phyloP scores from a whole-genome alignment of 2,329 filamentous ascomycete genomes.

The Alternaria atra region DNA sequence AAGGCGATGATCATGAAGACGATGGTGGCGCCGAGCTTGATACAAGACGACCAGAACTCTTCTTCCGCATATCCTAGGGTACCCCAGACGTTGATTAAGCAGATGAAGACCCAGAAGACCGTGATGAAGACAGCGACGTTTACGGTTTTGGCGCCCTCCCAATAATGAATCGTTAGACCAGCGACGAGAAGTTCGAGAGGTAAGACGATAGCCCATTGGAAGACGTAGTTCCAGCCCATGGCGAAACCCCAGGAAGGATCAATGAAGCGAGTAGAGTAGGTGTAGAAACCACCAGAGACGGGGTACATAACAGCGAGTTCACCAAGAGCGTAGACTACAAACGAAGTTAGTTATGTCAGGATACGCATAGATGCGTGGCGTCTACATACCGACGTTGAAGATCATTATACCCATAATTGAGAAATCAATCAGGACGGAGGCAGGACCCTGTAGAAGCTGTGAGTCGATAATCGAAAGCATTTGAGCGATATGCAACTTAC shows the following conservation, averaged over 20 bases:
- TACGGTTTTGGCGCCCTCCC: slow-evolving; percentile 31
- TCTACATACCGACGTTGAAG: slow-evolving; percentile 50
- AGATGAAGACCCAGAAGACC: slow-evolving; percentile 50
- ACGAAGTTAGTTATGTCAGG: slow-evolving; percentile 49
- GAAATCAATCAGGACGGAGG: slow-evolving; percentile 51
- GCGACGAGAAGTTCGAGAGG: slow-evolving; percentile 53
- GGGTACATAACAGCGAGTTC: slow-evolving; percentile 68
- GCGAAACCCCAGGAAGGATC: slow-evolving; percentile 57
- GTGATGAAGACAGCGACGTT: slow-evolving; percentile 49
- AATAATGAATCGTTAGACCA: slow-evolving; percentile 51
- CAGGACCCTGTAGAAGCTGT: slow-evolving; percentile 37
- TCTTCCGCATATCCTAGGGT: slow-evolving; percentile 54
- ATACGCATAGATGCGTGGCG: neutral
- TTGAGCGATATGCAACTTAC: slow-evolving; percentile 44
- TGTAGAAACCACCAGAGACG: slow-evolving; percentile 64
- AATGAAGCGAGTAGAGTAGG: slow-evolving; percentile 59
- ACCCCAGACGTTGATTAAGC: slow-evolving; percentile 51
- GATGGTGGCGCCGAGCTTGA: slow-evolving; percentile 49
- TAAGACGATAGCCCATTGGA: slow-evolving; percentile 50
- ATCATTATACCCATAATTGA: slow-evolving; percentile 52
- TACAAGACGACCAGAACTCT: slow-evolving; percentile 50
- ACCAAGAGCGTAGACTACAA: slow-evolving; percentile 59
- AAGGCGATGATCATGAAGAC: slow-evolving; percentile 59
- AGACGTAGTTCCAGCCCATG: slow-evolving; percentile 51
- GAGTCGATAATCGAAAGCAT: neutral